A percentile compares a stretch with the other conserved stretches of the same genome.
Evolutionary conservation across 2,329 filamentous ascomycete species (phyloP).

Genomic region (Fusarium vanettenii): DNA sequence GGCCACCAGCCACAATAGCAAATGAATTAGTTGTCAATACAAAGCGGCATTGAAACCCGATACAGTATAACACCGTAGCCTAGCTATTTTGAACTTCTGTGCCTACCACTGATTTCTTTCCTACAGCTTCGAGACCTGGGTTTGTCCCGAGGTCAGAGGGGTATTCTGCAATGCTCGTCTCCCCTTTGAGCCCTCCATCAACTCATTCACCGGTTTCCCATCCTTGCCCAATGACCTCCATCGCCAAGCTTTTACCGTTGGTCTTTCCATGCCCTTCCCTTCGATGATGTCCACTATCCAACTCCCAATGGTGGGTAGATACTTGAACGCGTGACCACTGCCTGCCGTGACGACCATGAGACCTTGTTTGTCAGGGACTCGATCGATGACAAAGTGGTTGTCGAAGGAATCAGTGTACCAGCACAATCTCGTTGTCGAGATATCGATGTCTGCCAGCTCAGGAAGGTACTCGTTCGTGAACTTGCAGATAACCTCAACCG

Average conservation of each 20-base stretch:
- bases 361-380: conserved; percentile 64
- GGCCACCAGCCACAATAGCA: too few relatives aligned
- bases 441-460: conserved; percentile 52
- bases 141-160: background rate
- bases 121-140: background rate
- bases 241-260: background rate
- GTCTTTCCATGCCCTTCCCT: background rate
- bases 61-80: too few relatives aligned
- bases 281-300: conserved; percentile 57
- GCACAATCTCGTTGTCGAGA: conserved; percentile 47
- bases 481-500: conserved; percentile 39
- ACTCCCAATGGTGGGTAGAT: conserved; percentile 66
- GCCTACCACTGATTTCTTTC: background rate
- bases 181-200: background rate
- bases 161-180: background rate
- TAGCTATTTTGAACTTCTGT: too few relatives aligned
- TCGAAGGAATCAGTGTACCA: conserved; percentile 48
- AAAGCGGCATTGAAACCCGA: too few relatives aligned
- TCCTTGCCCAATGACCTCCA: background rate
- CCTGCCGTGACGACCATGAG: conserved; percentile 71
- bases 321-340: conserved; percentile 53
- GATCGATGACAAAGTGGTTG: conserved; percentile 46
- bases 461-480: conserved; percentile 56
- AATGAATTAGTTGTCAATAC: too few relatives aligned
- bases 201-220: background rate